Evolutionary conservation across 257 asterid species (phyloP), one percentile per base, ranked within the genome.

Genomic region (Buddleja alternifolia): DNA sequence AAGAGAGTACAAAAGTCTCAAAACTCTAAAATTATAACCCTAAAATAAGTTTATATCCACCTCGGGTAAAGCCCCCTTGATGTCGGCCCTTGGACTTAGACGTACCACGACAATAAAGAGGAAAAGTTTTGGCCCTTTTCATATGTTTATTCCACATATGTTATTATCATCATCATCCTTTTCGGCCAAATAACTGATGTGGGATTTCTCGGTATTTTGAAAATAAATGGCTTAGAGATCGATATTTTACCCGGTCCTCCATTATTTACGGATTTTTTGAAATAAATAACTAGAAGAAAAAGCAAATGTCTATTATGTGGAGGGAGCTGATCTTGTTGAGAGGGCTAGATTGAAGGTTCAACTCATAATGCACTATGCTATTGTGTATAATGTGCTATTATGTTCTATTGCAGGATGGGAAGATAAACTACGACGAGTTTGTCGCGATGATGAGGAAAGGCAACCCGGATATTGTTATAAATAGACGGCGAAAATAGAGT

Each of bases 381-480:
- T 11, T 20, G 21, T 34, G 7, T 46, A 23, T 71, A 59, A 69
- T 41, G 60, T 63, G 36, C 37, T n/a, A n/a, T 69, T 42, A 14
- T 37, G 55, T 62, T 63, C 36, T 15, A 58, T 72, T 73, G 75
- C 89, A 90, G 97, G 97, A 88, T 66, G 97, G 97, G 70, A 86
- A 84, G 81, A 90, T 90, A 75, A 90, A 90, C 79, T 90, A 90
- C 14, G 97, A 90, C 16, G 97, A 90, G 76, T 90, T 90, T 66
- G 95, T 73, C 1, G 96, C 88, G 1, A 90, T 90, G 97, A 90
- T 90, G 97, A 85, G 80, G 78, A 85, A 91, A 77, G 97, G 97
- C 62, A 72, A 85, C 58, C 95, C 90, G 0, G 97, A 91, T 10
- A 76, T 86, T 25, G 90, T 74, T 51, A 66, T 70, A 46, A 75